Evolutionary conservation across 1,139 yeast species (phyloP), one percentile per base, ranked within the genome.

Genomic region (Kodamaea derodonti): DNA sequence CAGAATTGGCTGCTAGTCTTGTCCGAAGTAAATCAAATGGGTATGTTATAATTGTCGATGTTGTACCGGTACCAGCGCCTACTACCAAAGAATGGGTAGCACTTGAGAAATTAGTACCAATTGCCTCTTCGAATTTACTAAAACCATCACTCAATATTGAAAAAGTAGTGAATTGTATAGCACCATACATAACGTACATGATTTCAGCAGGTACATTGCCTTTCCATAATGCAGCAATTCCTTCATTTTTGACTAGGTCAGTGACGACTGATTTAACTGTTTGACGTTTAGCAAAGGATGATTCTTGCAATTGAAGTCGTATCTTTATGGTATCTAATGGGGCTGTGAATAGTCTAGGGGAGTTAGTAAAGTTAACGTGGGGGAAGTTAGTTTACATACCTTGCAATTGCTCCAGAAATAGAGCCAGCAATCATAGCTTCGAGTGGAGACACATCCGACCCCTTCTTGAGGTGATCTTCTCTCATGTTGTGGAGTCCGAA

Each of bases 191-290:
- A 13, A 92, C 68, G 52, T 92, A 92, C 78, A 92, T 74, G 28
- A 80, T 59, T 46, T 87, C 90, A 0, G 97, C 98, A 0, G 98
- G 95, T 0, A 86, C 75, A 54, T 92, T 92, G 1, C 98, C 98
- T 56, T 88, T 90, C 97, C 97, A 92, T 15, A 92, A 66, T 0
- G 90, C 75, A 14, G 45, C 28, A 6, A 65, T 42, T 3, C 75
- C 75, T 43, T 69, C 75, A 31, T 63, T 43, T 24, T 48, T 48
- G n/a, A 65, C 36, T 8, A 67, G 47, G 15, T 42, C 33, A 20
- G 37, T 41, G 14, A 59, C 47, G 20, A 69, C 51, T 0, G 75
- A 64, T 3, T 50, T 43, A 2, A 58, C 26, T 2, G 71, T 48
- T 2, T 69, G 66, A 4, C 49, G 44, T 39, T 64, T 58, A 41